Evolutionary conservation across 2,329 filamentous ascomycete species (phyloP).

Genomic region (Apiospora malaysiana): DNA sequence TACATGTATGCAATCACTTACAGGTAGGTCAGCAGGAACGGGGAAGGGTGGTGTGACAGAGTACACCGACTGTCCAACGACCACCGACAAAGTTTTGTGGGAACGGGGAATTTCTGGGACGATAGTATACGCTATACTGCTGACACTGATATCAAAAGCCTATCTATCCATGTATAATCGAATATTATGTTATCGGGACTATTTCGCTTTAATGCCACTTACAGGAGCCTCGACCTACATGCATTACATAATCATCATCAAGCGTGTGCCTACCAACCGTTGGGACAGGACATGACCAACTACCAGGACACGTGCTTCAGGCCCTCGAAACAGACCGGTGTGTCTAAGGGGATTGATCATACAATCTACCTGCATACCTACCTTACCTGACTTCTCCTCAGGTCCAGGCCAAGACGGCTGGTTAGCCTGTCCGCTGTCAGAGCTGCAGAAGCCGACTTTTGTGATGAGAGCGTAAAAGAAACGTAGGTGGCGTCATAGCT

Average conservation of each 20-base stretch:
- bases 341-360: neutral
- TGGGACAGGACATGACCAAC: too few relatives aligned
- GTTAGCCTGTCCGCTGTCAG: constrained; percentile 7
- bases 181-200: too few relatives aligned
- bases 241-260: neutral
- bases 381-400: neutral
- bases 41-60: neutral
- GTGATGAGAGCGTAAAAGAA: neutral
- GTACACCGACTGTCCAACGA: neutral
- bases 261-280: neutral
- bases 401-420: neutral
- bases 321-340: neutral
- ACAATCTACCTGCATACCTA: neutral
- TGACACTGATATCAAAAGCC: neutral
- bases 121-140: neutral
- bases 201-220: neutral
- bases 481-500: constrained; percentile 13
- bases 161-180: neutral
- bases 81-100: neutral
- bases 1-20: neutral
- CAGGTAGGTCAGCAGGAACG: too few relatives aligned
- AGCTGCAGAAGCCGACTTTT: neutral
- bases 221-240: neutral
- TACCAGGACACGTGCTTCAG: neutral
- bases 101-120: neutral